phyloP scores from a whole-genome alignment of 306 rosid genomes.

The Castanea sativa region DNA sequence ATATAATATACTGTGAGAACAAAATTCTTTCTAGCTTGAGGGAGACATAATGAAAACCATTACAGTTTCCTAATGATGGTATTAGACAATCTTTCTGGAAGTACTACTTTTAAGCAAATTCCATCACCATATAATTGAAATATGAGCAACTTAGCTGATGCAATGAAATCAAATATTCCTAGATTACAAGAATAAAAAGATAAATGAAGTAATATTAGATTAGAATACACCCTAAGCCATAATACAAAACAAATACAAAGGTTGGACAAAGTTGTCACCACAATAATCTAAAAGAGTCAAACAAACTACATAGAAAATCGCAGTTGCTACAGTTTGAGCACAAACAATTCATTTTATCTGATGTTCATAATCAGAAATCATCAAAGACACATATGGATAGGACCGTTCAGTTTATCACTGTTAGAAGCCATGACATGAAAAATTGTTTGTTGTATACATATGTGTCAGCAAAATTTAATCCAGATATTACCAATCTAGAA shows the following conservation, averaged over 20 bases:
- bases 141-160: background rate
- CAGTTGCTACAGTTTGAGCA: background rate
- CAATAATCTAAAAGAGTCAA: background rate
- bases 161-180: background rate
- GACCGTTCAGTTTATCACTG: background rate
- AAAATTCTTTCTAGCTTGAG: background rate
- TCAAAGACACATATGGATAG: background rate
- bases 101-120: background rate
- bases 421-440: background rate
- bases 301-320: background rate
- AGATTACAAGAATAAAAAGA: background rate
- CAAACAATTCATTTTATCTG: background rate
- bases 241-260: background rate
- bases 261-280: background rate
- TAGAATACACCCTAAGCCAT: background rate
- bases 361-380: background rate
- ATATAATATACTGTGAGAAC: background rate
- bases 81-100: background rate
- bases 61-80: background rate
- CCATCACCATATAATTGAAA: background rate
- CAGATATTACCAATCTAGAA: background rate
- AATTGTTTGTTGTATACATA: background rate
- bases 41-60: background rate
- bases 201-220: background rate
- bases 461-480: too few relatives aligned